Conservation (phyloP, 202 grass and related monocot genomes). For the Panicum virgatum region DNA sequence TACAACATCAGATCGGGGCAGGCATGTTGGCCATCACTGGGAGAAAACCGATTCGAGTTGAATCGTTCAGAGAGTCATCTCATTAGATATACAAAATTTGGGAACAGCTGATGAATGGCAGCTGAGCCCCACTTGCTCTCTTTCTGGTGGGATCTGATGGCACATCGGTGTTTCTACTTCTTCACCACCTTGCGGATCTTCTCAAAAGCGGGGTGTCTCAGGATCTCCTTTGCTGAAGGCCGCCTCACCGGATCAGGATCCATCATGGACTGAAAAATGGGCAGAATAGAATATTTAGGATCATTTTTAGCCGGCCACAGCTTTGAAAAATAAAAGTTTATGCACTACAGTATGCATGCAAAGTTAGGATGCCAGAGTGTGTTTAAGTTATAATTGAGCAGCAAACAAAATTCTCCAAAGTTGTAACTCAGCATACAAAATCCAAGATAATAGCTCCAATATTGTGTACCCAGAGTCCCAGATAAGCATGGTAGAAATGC, state of each 20-base stretch:
- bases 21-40: neutral
- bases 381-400: neutral
- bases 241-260: constrained; percentile 84
- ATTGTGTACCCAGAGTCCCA: neutral
- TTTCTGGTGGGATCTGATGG: constrained; percentile 11
- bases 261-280: constrained; percentile 78
- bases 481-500: neutral
- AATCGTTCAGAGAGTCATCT: neutral
- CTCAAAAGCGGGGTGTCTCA: constrained; percentile 62
- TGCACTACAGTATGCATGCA: neutral
- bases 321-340: neutral
- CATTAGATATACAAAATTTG: constrained; percentile 41
- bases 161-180: neutral
- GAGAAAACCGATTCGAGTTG: no score
- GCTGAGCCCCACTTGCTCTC: constrained; percentile 6
- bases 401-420: neutral
- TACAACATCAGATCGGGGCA: constrained; percentile 38
- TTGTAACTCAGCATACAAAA: neutral
- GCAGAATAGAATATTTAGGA: neutral
- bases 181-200: constrained; percentile 46
- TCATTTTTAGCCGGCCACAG: neutral
- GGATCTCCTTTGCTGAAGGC: constrained; percentile 80
- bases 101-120: constrained; percentile 19
- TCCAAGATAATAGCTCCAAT: neutral
- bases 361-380: neutral